These are phyloP conservation scores for Amphibolis antarctica DNA, from an alignment of 106 monocot species.

Conservation along the genomic window DNA sequence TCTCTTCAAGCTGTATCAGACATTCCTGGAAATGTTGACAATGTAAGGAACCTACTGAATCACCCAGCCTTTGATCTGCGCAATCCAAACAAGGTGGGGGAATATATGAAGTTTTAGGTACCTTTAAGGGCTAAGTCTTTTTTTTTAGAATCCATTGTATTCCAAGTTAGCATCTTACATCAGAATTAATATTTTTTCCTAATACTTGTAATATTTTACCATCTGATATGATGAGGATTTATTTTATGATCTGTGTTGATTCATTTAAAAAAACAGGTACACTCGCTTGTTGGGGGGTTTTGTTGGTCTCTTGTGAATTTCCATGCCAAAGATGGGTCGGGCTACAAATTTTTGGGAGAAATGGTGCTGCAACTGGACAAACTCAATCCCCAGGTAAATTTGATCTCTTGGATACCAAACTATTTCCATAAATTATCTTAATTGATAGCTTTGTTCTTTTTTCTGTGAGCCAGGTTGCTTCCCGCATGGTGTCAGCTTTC, in stretches of 20 bases:
- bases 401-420: no score
- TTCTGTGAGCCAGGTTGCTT: conserved; percentile 50
- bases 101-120: not conserved
- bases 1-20: conserved; percentile 92
- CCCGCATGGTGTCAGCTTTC: conserved; percentile 93
- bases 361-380: conserved; percentile 87
- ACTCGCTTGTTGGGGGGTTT: conserved; percentile 88
- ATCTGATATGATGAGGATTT: no score
- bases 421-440: no score
- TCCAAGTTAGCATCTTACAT: no score
- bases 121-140: not conserved
- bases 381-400: conserved; percentile 79
- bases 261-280: conserved; percentile 33
- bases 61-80: conserved; percentile 95
- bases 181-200: no score
- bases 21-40: conserved; percentile 78
- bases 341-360: conserved; percentile 92
- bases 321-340: conserved; percentile 97
- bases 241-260: no score
- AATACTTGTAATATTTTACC: no score
- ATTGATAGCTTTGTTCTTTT: no score
- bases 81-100: conserved; percentile 89
- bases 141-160: not conserved
- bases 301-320: conserved; percentile 89
- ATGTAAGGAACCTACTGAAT: conserved; percentile 70